A percentile compares a stretch with the other conserved stretches of the same genome.
phyloP scores from a whole-genome alignment of 164 flowering plant species.

The Hamamelis virginiana region DNA sequence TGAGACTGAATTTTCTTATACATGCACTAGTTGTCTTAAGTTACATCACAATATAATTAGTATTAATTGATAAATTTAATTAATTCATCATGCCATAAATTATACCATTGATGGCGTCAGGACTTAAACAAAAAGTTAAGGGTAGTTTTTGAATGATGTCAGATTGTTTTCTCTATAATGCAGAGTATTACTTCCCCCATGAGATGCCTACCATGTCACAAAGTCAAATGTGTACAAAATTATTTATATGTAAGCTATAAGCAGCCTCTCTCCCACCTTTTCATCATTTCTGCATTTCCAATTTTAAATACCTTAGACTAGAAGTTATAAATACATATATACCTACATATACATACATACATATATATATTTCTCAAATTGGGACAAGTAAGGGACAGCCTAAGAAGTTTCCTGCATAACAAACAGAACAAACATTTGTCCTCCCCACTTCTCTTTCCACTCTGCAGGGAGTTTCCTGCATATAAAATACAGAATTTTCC shows the following conservation, averaged over 20 bases:
- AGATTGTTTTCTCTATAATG: background rate
- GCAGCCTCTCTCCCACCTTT: conserved; percentile 15
- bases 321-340: no score
- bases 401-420: background rate
- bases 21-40: background rate
- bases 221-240: conserved; percentile 13
- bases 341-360: no score
- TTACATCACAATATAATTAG: background rate
- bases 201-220: conserved; percentile 15
- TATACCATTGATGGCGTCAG: background rate
- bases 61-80: background rate
- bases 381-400: conserved; percentile 11
- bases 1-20: background rate
- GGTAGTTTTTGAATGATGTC: background rate
- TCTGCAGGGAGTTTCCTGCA: background rate
- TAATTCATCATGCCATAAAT: no score
- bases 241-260: no score
- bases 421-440: conserved; percentile 10
- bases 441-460: no score
- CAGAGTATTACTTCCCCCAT: conserved; percentile 1
- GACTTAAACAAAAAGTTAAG: background rate
- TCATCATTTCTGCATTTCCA: conserved; percentile 16
- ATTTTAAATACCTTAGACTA: background rate
- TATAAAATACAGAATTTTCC: background rate
- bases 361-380: background rate